Evolutionary conservation across 441 rosid species (phyloP).

Genomic region (Euphorbia schlechtendalii): DNA sequence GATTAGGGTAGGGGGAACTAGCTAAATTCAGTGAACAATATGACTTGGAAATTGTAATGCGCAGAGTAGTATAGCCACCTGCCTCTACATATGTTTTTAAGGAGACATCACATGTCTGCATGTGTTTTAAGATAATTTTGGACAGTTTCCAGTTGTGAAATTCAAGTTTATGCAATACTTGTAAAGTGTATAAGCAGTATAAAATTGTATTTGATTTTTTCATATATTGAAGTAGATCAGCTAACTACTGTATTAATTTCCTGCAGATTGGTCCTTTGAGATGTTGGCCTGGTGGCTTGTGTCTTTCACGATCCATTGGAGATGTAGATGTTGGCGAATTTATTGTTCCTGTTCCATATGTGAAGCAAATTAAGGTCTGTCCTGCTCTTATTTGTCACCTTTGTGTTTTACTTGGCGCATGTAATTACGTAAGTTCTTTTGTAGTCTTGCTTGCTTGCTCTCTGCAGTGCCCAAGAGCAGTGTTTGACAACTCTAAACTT

Average conservation of each 20-base stretch:
- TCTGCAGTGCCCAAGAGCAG: neutral
- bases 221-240: conserved; percentile 8
- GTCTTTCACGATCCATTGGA: conserved; percentile 98
- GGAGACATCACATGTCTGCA: neutral
- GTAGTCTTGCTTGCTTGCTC: conserved; percentile 5
- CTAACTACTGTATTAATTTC: conserved; percentile 21
- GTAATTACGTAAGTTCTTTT: neutral
- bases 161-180: neutral
- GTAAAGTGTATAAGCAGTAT: neutral
- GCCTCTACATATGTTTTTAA: neutral
- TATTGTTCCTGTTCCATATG: conserved; percentile 97
- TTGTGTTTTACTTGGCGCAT: conserved; percentile 4
- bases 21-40: neutral
- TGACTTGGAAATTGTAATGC: neutral
- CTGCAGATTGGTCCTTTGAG: conserved; percentile 92
- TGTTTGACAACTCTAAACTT: conserved; percentile 14
- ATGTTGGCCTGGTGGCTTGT: conserved; percentile 99
- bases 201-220: conserved; percentile 8
- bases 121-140: neutral
- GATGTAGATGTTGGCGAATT: conserved; percentile 94
- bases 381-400: conserved; percentile 9
- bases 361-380: conserved; percentile 97
- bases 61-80: neutral
- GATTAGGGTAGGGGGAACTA: neutral
- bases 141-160: neutral